These are phyloP conservation scores for Parsonsia alboflavescens DNA, from an alignment of 257 asterid genomes.

Conservation along the genomic window DNA sequence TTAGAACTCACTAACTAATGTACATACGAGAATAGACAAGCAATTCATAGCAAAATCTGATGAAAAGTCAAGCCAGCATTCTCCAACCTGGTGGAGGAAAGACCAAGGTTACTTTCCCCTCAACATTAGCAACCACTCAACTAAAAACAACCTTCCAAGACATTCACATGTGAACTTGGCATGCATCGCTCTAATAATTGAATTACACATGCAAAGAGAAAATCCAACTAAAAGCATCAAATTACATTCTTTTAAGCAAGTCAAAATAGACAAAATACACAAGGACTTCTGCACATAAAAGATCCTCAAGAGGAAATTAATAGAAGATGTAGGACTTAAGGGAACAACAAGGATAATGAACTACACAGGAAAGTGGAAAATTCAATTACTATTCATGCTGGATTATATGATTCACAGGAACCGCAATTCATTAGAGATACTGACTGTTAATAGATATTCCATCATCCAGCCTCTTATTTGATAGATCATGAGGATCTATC, in stretches of 20 bases:
- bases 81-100: neutral
- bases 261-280: neutral
- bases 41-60: neutral
- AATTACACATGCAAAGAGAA: too few species aligned
- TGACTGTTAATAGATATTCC: constrained; percentile 41
- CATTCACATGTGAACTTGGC: neutral
- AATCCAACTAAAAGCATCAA: neutral
- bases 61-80: neutral
- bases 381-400: neutral
- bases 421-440: constrained; percentile 14
- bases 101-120: neutral
- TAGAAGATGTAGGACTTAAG: neutral
- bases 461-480: constrained; percentile 89
- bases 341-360: neutral
- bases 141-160: neutral
- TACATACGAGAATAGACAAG: neutral
- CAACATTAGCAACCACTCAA: neutral
- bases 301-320: neutral
- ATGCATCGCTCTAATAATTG: neutral
- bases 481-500: constrained; percentile 69
- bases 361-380: neutral
- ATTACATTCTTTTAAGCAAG: neutral
- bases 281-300: neutral
- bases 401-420: neutral
- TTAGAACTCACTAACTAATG: neutral